These are phyloP conservation scores for Calocybe gambosa DNA, from an alignment of 1,284 basidiomycete species.

Conservation along the genomic window DNA sequence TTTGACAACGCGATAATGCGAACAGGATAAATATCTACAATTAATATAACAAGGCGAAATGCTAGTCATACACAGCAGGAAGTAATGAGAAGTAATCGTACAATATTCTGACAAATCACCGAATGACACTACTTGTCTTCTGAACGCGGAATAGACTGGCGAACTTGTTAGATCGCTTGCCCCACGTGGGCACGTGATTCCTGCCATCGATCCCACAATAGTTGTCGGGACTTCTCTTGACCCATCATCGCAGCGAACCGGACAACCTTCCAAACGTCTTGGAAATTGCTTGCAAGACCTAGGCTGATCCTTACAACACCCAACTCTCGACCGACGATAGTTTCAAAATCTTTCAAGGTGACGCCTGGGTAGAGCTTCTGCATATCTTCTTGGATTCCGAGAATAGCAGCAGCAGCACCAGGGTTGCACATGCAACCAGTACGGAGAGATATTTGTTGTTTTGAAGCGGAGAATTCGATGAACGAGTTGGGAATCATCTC, in stretches of 20 bases:
- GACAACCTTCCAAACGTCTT: conserved; percentile 66
- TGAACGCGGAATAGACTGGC: background rate
- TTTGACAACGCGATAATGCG: background rate
- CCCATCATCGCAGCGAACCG: conserved; percentile 48
- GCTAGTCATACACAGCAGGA: background rate
- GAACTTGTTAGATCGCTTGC: conserved; percentile 19
- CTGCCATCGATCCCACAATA: conserved; percentile 41
- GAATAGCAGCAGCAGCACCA: conserved; percentile 65
- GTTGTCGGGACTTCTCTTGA: conserved; percentile 32
- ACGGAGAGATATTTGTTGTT: conserved; percentile 61
- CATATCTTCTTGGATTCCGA: conserved; percentile 67
- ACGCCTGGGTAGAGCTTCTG: conserved; percentile 50
- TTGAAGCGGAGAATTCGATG: conserved; percentile 62
- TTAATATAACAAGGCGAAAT: background rate
- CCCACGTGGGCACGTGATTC: conserved; percentile 21
- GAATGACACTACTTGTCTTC: background rate
- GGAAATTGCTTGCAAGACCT: conserved; percentile 69
- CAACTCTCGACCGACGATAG: conserved; percentile 55
- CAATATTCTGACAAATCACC: background rate
- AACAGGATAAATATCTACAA: background rate
- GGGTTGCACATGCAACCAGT: conserved; percentile 85
- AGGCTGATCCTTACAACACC: conserved; percentile 73
- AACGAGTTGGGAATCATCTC: conserved; percentile 64
- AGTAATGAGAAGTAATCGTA: too few relatives aligned
- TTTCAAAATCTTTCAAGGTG: conserved; percentile 57